These are phyloP conservation scores for Acarospora socialis DNA, from an alignment of 2,329 filamentous ascomycete genomes.

Conservation along the genomic window DNA sequence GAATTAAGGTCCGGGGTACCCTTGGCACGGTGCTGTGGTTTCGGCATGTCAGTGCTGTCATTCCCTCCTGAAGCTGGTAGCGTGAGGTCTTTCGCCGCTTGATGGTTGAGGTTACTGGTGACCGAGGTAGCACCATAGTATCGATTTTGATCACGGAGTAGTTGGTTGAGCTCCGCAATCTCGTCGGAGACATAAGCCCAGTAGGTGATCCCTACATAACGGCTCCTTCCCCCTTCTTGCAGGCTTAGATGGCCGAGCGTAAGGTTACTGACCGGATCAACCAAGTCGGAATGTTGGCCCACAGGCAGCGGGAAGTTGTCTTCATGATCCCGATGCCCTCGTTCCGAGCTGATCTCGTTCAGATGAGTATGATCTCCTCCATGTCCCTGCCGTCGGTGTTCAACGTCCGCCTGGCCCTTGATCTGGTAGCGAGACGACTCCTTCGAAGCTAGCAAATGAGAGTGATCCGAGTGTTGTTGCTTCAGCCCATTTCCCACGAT, in stretches of 20 bases:
- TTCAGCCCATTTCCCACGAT: no score
- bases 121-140: conserved; percentile 7
- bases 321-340: no score
- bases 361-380: no score
- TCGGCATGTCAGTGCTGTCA: no score
- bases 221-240: conserved; percentile 28
- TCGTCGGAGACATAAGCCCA: conserved; percentile 33
- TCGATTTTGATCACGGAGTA: conserved; percentile 28
- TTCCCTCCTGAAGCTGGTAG: conserved; percentile 13
- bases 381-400: no score
- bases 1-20: no score
- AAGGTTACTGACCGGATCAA: conserved; percentile 28
- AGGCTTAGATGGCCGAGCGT: conserved; percentile 30
- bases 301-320: conserved; percentile 30
- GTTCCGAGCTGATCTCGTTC: no score
- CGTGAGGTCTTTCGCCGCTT: neutral
- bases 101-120: neutral
- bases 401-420: no score
- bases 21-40: no score
- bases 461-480: no score
- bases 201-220: conserved; percentile 32
- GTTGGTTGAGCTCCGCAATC: conserved; percentile 30
- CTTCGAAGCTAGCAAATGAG: no score
- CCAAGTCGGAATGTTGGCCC: conserved; percentile 27
- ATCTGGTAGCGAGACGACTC: neutral